Base-by-base conservation (phyloP, 352 stramenopile genomes). In the Globisporangium orthogonon region DNA sequence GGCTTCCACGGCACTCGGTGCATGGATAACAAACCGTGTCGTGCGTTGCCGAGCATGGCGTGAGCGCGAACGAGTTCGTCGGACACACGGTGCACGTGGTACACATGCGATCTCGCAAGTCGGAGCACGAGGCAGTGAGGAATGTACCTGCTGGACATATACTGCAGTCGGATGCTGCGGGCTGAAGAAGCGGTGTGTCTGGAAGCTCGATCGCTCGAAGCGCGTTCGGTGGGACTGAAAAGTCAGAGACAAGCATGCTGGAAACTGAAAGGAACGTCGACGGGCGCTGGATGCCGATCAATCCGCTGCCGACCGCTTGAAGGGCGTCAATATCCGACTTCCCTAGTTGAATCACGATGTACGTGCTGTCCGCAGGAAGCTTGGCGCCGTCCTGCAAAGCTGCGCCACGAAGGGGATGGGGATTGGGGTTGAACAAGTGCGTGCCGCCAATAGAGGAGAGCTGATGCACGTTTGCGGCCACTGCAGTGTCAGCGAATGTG, bases 11-110 rank as follows among this genome's bases (percentile, higher is more conserved):
- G 41, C 83, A 93, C 53, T 91, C 81, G 9, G 71, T 86, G 50
- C 82, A 90, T 0, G 79, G 81, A 35, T 83, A 89, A 52, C 83
- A 93, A 30, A 73, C 52, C 0, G 77, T 89, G 54, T 93, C 78
- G 51, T 77, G 63, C 5, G 71, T 64, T 13, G 77, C 37, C 10
- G 70, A 78, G 62, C 83, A 93, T 3, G 58, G 35, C 35, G 62
- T 55, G 9, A 82, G 56, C 6, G 76, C 76, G 54, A 71, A 91
- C 31, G 76, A 83, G 40, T 88, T 83, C 14, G 51, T 58, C 1
- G 71, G 75, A 62, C 83, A 93, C 45, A 86, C 66, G 4, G 66
- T 78, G 54, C 83, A 93, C 1, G 66, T 35, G 4, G 48, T 55
- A 18, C 83, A 93, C 0, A 80, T 67, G 28, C 83, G 78, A 52